Evolutionary conservation across 169 alveolate genomes (phyloP), one percentile per base, ranked within the genome.

Genomic region (Plasmodium gonderi): DNA sequence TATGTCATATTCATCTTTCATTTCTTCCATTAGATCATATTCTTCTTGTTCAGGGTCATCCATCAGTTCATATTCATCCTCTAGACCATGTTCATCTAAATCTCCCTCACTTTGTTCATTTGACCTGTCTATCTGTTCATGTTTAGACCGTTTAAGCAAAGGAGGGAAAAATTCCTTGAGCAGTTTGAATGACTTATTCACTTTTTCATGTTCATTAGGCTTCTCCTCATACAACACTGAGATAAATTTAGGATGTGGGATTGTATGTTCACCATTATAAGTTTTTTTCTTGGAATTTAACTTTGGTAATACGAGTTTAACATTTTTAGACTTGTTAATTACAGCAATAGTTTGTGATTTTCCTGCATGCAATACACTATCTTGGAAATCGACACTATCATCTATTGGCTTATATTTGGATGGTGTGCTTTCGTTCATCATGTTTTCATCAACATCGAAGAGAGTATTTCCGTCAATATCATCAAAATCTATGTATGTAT

Each of bases 301-400:
- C 40, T 83, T 31, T 29, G 92, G 92, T 6, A 83, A 40, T 23
- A 69, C 9, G n/a, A 83, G 29, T 23, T 69, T 83, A 47, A 83
- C 92, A 72, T 83, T 72, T 69, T 83, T 83, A 1, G 92, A 83
- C 42, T 45, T 83, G 77, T 83, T 83, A 49, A 83, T 69, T 12
- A 69, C 76, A 14, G 54, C 31, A 17, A 83, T 51, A 26, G 77
- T 45, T 83, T 83, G 92, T 1, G 92, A 9, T 3, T 69, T 60
- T 45, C 82, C 92, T 4, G 74, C 45, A 11, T 83, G 82, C 31
- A 74, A 49, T 20, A 45, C 42, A 20, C 82, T 83, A 14, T 74
- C 79, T 76, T 83, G 82, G 23, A 72, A 2, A 83, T 69, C 76
- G 6, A 83, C 64, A 60, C 60, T 72, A 17, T 49, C 23, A n/a